These are phyloP conservation scores for Scopulariopsis brevicaulis DNA, from an alignment of 2,329 filamentous ascomycete genomes.

Conservation along the genomic window DNA sequence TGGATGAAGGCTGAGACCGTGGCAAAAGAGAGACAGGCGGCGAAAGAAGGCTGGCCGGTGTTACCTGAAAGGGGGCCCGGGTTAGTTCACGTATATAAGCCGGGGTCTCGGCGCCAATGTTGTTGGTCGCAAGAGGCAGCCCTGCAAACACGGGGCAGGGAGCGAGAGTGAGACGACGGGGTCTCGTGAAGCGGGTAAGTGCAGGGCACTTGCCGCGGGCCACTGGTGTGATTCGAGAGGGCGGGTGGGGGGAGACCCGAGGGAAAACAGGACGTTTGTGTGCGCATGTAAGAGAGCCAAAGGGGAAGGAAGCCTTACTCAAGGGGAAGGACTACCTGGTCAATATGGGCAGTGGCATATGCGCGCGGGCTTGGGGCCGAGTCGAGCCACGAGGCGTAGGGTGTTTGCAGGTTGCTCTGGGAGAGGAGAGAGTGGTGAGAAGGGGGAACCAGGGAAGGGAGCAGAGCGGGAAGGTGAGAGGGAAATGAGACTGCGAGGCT, in stretches of 20 bases:
- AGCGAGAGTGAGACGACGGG: slow-evolving; percentile 3
- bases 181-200: slow-evolving; percentile 5
- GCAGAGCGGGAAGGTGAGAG: background rate
- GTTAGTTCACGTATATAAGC: background rate
- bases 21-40: background rate
- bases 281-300: background rate
- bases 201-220: slow-evolving; percentile 1
- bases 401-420: background rate
- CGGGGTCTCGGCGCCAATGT: background rate
- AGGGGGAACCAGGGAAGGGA: background rate
- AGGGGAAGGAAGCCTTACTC: background rate
- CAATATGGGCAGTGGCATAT: background rate
- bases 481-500: background rate
- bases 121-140: background rate
- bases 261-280: background rate
- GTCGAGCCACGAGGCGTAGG: background rate
- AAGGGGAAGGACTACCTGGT: background rate
- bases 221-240: slow-evolving; percentile 2
- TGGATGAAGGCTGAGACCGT: background rate
- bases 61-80: background rate
- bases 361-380: background rate
- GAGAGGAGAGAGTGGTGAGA: background rate
- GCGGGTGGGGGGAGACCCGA: background rate
- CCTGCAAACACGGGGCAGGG: background rate
- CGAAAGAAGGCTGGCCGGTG: background rate